Conservation (phyloP, 352 stramenopile species). For the Globisporangium carolinianum region DNA sequence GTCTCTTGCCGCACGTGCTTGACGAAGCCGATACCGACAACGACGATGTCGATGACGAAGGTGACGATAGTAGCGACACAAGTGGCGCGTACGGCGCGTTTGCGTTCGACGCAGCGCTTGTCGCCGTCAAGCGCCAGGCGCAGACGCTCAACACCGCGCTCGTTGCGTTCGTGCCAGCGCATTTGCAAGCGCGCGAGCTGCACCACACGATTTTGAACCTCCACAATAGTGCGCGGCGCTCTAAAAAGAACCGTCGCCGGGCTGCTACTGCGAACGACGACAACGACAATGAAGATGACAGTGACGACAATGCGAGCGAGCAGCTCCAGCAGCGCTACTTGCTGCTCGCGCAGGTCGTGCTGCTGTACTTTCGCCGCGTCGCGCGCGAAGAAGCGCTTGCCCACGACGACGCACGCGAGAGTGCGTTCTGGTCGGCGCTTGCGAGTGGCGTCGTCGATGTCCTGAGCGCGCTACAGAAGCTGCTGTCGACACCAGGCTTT, state of each 20-base stretch:
- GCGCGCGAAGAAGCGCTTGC: conserved; percentile 48
- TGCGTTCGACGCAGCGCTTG: conserved; percentile 26
- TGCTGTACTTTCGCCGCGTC: conserved; percentile 79
- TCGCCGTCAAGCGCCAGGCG: conserved; percentile 26
- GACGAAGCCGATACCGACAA: conserved; percentile 72
- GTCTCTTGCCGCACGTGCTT: conserved; percentile 55
- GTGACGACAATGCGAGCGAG: conserved; percentile 26
- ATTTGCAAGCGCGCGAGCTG: conserved; percentile 58
- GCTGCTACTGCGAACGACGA: conserved; percentile 10
- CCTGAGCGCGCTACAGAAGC: conserved; percentile 66
- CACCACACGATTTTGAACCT: conserved; percentile 69
- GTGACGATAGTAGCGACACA: conserved; percentile 23
- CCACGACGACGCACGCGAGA: conserved; percentile 30
- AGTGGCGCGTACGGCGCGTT: conserved; percentile 45
- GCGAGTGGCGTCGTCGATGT: conserved; percentile 63
- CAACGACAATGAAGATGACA: conserved; percentile 6
- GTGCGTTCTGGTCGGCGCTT: conserved; percentile 48
- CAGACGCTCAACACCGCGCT: conserved; percentile 60
- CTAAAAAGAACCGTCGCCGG: neutral
- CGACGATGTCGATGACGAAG: conserved; percentile 62
- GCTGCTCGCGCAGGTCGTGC: conserved; percentile 66
- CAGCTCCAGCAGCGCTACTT: conserved; percentile 73
- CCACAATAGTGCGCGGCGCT: neutral
- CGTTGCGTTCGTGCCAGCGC: conserved; percentile 58
- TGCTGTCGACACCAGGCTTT: conserved; percentile 82